Base-by-base conservation (phyloP, 2,329 filamentous ascomycete species). In the Decorospora gaudefroyi region DNA sequence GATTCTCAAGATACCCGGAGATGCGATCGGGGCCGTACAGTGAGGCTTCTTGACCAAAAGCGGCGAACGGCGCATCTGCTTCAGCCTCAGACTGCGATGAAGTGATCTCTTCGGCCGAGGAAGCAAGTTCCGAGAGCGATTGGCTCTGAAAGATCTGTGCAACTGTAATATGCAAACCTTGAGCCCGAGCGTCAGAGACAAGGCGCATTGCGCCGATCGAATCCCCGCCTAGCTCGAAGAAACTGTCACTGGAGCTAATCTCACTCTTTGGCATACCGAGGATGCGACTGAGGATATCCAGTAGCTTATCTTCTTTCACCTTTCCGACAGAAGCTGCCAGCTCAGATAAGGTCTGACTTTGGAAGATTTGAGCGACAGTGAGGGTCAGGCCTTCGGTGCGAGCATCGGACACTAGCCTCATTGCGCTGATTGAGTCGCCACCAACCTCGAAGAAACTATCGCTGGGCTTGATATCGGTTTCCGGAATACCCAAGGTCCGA, bases 1-100 rank as follows among this genome's bases (percentile, higher is more conserved):
- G 70, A 44, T 80, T 72, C 6, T 74, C 73, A 3, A 86, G 74
- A 30, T 75, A 73, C 0, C 80, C 75, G 12, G 72, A 73, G 19
- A 86, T 74, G 1, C 67, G 65, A n/a, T 73, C 69, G 4, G 74
- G 67, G 8, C 81, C 60, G 35, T 81, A 78, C 28, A 63, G 61
- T 0, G 74, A 52, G 26, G 62, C 65, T 49, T 80, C 71, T 0
- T 65, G 55, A 0, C 69, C 69, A 0, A 85, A 64, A 1, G 79
- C 70, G 0, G 76, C 78, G 60, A 83, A 84, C 0, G 80, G 74
- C n/a, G 68, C 61, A 40, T 74, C 65, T 1, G 60, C 28, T 18
- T 67, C 44, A 1, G 62, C 44, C 25, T 58, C 4, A 12, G 48
- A 15, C 37, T 60, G 22, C 35, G 39, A 17, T 21, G 32, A 32